Evolutionary conservation across 2,329 filamentous ascomycete species (phyloP), one percentile per base, ranked within the genome.

Genomic region (Phialophora chinensis): DNA sequence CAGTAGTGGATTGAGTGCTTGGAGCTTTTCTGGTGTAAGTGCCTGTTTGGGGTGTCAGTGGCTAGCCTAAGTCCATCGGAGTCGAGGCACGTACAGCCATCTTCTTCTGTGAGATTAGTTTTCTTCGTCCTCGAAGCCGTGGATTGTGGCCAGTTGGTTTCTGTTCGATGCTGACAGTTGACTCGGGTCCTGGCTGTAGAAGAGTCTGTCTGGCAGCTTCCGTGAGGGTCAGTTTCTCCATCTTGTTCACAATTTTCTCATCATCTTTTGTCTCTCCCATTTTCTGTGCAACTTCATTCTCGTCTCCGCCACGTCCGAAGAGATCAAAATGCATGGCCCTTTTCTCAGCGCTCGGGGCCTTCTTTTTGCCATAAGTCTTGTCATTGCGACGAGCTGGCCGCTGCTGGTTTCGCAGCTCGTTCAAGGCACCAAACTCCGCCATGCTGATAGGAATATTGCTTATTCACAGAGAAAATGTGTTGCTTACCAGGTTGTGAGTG

Each of bases 361-460:
- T 70, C 54, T 72, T 67, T 49, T 69, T 72, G 57, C 71, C 66
- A 65, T 73, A 73, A 11, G 66, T 68, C 65, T 71, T 72, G n/a
- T 70, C 63, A 38, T 60, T 38, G 49, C 68, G 66, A 33, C 69
- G 66, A 33, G 25, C 33, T 27, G 63, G 67, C 35, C 63, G 55
- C 38, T 66, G 50, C 27, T 67, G 63, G 47, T 72, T 72, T 29
- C 65, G 50, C n/a, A 70, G 59, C 54, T 70, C 66, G 20, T 58
- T 62, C 31, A 72, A 64, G 35, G 69, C 63, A 14, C 20, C 27
- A 12, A 56, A 25, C 14, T 66, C 65, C 33, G 63, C 61, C 70
- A 72, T 72, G 17, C 63, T 67, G 31, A 12, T n/a, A 52, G n/a
- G 25, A 23, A 33, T 27, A 42, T 14, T 31, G 14, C 53, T 44